A percentile compares a stretch with the other conserved stretches of the same genome.
Conservation (phyloP, 768 basidiomycete genomes). For the Heimioporus sp. region DNA sequence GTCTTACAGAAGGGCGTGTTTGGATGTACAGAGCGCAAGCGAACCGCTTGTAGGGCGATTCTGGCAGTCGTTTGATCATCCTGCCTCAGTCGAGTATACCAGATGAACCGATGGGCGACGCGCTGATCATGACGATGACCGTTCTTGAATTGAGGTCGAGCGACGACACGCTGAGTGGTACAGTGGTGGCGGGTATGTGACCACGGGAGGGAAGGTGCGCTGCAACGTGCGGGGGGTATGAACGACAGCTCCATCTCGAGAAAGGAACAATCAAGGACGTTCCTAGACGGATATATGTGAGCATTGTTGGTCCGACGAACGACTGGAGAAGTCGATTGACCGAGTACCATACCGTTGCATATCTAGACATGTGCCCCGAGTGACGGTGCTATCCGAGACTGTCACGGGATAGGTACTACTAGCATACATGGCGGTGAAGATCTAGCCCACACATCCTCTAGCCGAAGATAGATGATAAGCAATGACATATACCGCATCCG, state of each 20-base stretch:
- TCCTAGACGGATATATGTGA: conserved; percentile 36
- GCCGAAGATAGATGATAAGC: neutral
- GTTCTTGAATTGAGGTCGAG: conserved; percentile 43
- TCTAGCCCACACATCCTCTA: conserved; percentile 34
- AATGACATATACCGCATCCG: conserved; percentile 52
- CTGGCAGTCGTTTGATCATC: conserved; percentile 75
- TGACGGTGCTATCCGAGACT: conserved; percentile 55
- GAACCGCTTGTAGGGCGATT: conserved; percentile 59
- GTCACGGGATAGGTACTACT: conserved; percentile 73
- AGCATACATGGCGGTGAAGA: conserved; percentile 74
- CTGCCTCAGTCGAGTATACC: conserved; percentile 83
- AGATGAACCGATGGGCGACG: conserved; percentile 69
- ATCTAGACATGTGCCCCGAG: conserved; percentile 66
- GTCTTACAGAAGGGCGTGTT: conserved; percentile 60
- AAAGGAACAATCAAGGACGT: conserved; percentile 78
- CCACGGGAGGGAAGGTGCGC: conserved; percentile 74
- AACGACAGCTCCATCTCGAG: conserved; percentile 80
- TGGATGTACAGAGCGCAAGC: conserved; percentile 68
- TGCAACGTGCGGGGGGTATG: conserved; percentile 62
- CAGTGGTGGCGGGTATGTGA: conserved; percentile 50
- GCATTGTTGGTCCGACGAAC: neutral
- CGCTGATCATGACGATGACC: conserved; percentile 79
- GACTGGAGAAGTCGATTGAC: conserved; percentile 31
- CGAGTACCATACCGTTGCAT: conserved; percentile 78
- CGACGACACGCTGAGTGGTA: neutral